Base-by-base conservation (phyloP, 1,139 yeast genomes). In the Suhomyces bribrorum region DNA sequence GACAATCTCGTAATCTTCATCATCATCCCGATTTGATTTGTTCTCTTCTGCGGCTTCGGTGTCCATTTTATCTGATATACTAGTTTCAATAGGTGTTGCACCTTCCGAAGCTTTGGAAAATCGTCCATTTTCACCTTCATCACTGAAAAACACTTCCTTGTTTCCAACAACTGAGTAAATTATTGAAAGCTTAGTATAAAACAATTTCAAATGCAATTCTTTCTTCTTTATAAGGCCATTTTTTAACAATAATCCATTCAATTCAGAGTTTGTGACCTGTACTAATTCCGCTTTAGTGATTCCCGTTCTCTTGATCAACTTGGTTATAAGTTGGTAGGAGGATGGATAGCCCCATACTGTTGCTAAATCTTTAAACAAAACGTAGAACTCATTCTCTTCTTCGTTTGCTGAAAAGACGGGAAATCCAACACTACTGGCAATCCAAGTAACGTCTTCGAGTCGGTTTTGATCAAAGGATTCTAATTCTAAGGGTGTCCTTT, bases 301-400 rank as follows among this genome's bases (percentile, higher is more conserved):
- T 2, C 50, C 45, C 1, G 63, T 48, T 4, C 44, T 39, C 39
- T 61, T 64, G 1, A 63, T 41, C 3, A 71, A 29, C 40, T 53
- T 54, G 12, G 49, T 45, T 12, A 71, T 58, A 14, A 72, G 46
- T 44, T 72, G 77, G 43, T 70, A 70, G 5, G 75, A 65, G 2
- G 76, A 70, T 2, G 76, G 75, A 41, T 54, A 71, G 40, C 64
- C 65, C 69, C 73, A 70, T 3, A 60, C 40, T n/a, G 26, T 29
- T 4, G 71, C 63, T 40, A 72, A 50, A 41, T 68, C 62, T 36
- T 61, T 60, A 3, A 66, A 36, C 29, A 71, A 53, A 2, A 66
- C 66, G 33, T 52, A 56, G 22, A 55, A 40, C n/a, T 22, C 36
- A 13, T 36, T 31, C 12, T 32, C 37, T 7, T 25, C 18, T 9